Evolutionary conservation across 2,329 filamentous ascomycete genomes (phyloP).

Genomic region (Claviceps sp.): DNA sequence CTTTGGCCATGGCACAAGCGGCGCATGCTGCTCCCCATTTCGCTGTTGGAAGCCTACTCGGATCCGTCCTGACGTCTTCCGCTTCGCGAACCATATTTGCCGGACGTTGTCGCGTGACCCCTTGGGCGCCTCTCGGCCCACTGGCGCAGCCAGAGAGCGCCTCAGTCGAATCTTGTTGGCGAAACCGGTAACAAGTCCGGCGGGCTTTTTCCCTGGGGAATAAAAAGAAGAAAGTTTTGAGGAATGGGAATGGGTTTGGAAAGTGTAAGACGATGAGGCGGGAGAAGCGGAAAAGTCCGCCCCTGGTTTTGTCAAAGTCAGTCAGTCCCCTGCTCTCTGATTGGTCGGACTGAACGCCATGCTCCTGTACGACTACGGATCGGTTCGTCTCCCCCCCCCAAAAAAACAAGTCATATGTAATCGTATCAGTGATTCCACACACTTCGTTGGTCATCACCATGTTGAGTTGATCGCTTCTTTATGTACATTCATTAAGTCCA

Average conservation of each 20-base stretch:
- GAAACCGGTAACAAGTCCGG: constrained; percentile 8
- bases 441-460: no score
- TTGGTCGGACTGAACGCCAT: constrained; percentile 3
- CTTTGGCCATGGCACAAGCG: constrained; percentile 34
- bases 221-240: neutral
- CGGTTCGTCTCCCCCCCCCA: neutral
- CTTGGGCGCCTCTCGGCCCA: neutral
- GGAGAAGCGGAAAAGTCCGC: constrained; percentile 7
- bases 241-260: neutral
- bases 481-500: neutral
- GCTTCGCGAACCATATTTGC: constrained; percentile 2
- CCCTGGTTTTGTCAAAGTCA: constrained; percentile 1
- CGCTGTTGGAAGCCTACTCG: constrained; percentile 21
- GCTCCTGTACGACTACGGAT: neutral
- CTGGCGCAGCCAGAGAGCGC: neutral
- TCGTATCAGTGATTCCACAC: no score
- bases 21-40: constrained; percentile 38
- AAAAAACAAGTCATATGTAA: neutral
- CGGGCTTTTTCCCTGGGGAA: constrained; percentile 7
- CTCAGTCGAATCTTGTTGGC: neutral
- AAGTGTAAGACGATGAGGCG: constrained; percentile 1
- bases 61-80: constrained; percentile 5
- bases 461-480: no score
- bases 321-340: constrained; percentile 1
- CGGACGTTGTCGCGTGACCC: neutral